Evolutionary conservation across 169 alveolate genomes (phyloP).

Genomic region (Cryptosporidium meleagridis): DNA sequence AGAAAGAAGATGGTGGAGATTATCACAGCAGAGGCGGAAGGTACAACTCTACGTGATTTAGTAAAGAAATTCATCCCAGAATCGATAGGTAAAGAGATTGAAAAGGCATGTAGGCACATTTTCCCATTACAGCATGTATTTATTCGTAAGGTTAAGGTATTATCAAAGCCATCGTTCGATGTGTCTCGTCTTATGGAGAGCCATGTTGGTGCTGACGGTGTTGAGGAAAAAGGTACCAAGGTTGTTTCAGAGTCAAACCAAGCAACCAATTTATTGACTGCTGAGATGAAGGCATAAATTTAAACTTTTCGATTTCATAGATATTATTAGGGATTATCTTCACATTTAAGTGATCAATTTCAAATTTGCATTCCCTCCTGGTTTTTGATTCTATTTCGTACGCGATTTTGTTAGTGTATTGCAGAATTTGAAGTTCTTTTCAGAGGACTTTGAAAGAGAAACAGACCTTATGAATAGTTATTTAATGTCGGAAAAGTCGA

Average conservation of each 20-base stretch:
- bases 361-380: not conserved
- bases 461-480: not conserved
- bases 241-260: conserved; percentile 83
- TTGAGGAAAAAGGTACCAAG: conserved; percentile 85
- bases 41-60: conserved; percentile 93
- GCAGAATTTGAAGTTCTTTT: not conserved
- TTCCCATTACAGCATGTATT: conserved; percentile 97
- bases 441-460: not conserved
- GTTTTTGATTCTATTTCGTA: not conserved
- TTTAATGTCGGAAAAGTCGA: no score
- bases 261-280: conserved; percentile 83
- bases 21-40: conserved; percentile 94
- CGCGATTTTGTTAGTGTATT: not conserved
- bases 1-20: conserved; percentile 96
- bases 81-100: conserved; percentile 95
- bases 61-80: conserved; percentile 95
- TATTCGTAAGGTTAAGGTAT: conserved; percentile 95
- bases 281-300: conserved; percentile 78
- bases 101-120: conserved; percentile 93
- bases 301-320: conserved; percentile 2
- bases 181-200: conserved; percentile 87
- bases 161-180: conserved; percentile 97
- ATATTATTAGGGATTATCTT: conserved; percentile 28
- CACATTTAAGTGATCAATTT: conserved; percentile 2
- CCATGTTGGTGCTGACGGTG: conserved; percentile 85